Base-by-base conservation (phyloP, 2,329 filamentous ascomycete species). In the Claviceps humidiphila region DNA sequence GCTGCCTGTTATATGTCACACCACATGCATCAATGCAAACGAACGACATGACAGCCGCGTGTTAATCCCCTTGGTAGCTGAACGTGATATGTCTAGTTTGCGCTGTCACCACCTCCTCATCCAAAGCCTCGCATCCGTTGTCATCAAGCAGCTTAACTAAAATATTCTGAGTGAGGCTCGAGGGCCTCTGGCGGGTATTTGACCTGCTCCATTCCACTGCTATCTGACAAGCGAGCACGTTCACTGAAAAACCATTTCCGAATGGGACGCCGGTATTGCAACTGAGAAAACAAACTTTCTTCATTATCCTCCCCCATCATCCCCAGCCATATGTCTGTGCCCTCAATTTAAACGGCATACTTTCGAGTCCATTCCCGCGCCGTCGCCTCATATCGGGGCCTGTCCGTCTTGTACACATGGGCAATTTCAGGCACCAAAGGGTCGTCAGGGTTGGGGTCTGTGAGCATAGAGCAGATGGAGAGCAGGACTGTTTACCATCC, bases 401-500 rank as follows among this genome's bases (percentile, higher is more conserved):
- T 87, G 73, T 98, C 93, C 59, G 91, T 96, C 84, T 98, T 98
- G 87, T 98, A 98, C 68, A 97, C 89, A 68, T 98, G 93, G 64
- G 93, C 93, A 65, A 98, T 98, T 77, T 98, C 93, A 58, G 93
- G 93, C 56, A 98, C 93, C 61, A 98, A 84, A 66, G 93, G 93
- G 72, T 98, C 93, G 71, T 98, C 93, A 59, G 93, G 93, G 80
- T 98, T 98, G 63, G 93, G 93, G 75, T 98, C 93, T 67, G 93
- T 98, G 71, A 98, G 78, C 93, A 98, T 97, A 51, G 93, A 98
- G 80, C 93, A 98, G 78, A 98, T 98, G 54, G 93, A 97, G 59
- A 98, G 82, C 30, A 98, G 80, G 53, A 98, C 93, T 97, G 43
- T 50, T 45, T 49, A 14, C 26, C 48, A 30, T 39, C 30, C 47